These are phyloP conservation scores for Globisporangium cylindrosporum DNA, from an alignment of 352 stramenopile genomes.

Conservation along the genomic window DNA sequence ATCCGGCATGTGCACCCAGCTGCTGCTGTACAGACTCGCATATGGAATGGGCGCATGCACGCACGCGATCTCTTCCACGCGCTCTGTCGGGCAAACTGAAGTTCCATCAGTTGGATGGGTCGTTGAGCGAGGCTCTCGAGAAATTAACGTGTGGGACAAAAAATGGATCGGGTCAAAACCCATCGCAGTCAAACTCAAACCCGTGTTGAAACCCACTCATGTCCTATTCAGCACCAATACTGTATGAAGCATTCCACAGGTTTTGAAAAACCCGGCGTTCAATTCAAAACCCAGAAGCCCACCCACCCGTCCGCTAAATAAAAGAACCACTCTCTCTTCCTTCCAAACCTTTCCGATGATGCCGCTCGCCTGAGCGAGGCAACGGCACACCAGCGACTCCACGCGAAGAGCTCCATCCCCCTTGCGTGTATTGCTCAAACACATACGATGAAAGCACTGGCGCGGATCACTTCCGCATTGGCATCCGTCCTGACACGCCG, in stretches of 20 bases:
- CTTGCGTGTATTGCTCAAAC: constrained; percentile 15
- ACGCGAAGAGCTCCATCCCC: not conserved
- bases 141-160: not conserved
- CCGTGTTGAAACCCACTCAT: not conserved
- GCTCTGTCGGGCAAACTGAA: not conserved
- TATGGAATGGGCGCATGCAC: not conserved
- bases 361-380: not conserved
- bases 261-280: not conserved
- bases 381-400: not conserved
- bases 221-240: not conserved
- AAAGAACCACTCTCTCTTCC: not conserved
- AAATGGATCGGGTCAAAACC: not conserved
- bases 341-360: not conserved
- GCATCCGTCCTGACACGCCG: not conserved
- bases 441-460: constrained; percentile 5
- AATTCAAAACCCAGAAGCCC: not conserved
- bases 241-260: not conserved
- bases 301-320: not conserved
- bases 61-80: not conserved
- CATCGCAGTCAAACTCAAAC: not conserved
- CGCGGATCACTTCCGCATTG: constrained; percentile 2
- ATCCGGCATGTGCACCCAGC: too few species aligned
- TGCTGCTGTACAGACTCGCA: not conserved
- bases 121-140: not conserved
- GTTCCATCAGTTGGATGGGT: not conserved